phyloP scores from a whole-genome alignment of 176 grass and related monocot species.

The Aegilops speltoides region DNA sequence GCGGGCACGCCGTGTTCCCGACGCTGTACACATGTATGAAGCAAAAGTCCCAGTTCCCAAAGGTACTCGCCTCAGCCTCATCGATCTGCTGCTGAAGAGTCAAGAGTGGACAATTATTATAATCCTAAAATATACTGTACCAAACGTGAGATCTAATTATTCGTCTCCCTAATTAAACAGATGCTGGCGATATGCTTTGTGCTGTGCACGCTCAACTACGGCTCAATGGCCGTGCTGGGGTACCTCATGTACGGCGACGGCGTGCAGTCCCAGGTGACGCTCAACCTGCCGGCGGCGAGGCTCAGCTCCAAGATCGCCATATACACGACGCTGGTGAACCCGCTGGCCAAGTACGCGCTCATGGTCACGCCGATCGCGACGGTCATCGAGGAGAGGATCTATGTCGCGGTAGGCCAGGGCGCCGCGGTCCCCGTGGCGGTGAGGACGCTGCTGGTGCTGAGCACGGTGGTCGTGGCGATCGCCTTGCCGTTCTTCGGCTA shows the following conservation, averaged over 20 bases:
- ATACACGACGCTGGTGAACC: conserved; percentile 48
- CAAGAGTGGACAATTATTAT: too few species aligned
- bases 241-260: conserved; percentile 82
- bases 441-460: conserved; percentile 46
- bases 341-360: conserved; percentile 64
- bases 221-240: conserved; percentile 59
- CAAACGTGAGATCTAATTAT: neutral
- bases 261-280: conserved; percentile 64
- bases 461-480: conserved; percentile 52
- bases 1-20: conserved; percentile 60
- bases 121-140: too few species aligned
- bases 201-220: conserved; percentile 62
- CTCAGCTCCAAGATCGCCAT: conserved; percentile 54
- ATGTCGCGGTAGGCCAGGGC: neutral
- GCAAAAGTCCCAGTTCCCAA: conserved; percentile 48
- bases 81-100: neutral
- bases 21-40: conserved; percentile 58
- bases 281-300: conserved; percentile 54
- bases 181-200: conserved; percentile 55
- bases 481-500: conserved; percentile 60
- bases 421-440: neutral
- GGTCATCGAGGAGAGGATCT: conserved; percentile 43
- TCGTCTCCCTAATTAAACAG: neutral
- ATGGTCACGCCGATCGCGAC: conserved; percentile 42
- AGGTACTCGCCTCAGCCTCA: conserved; percentile 34